phyloP scores from a whole-genome alignment of 225 moss, liverwort and hornwort species.

The Antitrichia curtipendula region DNA sequence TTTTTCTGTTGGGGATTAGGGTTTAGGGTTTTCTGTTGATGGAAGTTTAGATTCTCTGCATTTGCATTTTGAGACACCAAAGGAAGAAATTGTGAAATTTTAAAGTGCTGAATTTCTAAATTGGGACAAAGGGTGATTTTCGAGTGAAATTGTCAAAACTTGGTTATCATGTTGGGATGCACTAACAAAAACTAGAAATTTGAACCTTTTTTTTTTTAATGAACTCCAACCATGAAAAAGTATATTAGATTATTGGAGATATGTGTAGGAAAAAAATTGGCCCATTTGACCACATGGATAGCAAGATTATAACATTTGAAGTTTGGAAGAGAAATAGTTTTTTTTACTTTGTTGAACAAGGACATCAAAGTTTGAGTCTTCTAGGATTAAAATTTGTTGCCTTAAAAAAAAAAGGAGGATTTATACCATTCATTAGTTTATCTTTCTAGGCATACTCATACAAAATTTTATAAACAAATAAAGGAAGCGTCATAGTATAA shows the following conservation, averaged over 20 bases:
- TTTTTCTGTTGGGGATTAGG: too few species aligned
- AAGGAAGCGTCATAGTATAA: too few species aligned
- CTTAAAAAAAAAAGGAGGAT: background rate
- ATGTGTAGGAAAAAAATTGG: too few species aligned
- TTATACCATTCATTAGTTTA: background rate
- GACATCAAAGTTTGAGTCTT: background rate
- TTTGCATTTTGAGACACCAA: background rate
- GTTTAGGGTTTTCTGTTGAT: too few species aligned
- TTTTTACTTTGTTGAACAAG: too few species aligned
- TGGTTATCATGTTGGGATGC: background rate
- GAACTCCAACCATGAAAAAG: background rate
- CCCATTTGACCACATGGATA: background rate
- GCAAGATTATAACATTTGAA: background rate
- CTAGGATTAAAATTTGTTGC: background rate
- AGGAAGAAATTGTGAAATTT: background rate
- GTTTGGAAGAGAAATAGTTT: background rate
- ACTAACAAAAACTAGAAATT: background rate
- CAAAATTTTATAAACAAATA: too few species aligned
- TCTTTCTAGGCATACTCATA: background rate
- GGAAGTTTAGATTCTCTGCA: background rate
- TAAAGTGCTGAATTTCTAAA: background rate
- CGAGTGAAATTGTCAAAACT: background rate
- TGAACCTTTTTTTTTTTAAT: background rate
- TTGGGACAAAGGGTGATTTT: background rate
- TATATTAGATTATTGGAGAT: background rate